Base-by-base conservation (phyloP, 2,329 filamentous ascomycete species). In the Fusarium transvaalense region DNA sequence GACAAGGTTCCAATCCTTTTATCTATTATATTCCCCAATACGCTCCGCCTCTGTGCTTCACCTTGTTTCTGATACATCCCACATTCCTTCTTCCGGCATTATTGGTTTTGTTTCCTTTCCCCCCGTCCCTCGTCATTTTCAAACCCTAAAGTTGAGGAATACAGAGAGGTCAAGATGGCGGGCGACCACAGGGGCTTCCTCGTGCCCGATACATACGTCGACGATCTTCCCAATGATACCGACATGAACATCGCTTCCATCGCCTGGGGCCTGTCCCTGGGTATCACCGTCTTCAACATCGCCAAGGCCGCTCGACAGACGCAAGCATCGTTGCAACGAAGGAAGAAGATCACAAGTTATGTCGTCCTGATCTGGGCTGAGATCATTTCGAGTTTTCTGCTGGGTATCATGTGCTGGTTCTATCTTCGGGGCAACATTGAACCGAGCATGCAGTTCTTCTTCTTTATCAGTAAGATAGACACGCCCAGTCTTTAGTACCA, bases 391-490 rank as follows among this genome's bases (percentile, higher is more conserved):
- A 75, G 73, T 53, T 53, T 59, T 25, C n/a, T 75, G 2, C 34
- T 75, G 42, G 71, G 73, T 38, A 32, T 73, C 0, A 71, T 75
- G 57, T 66, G 61, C 27, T 75, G 73, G 73, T 66, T 75, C 8
- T 71, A 75, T 48, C 69, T 75, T 12, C 60, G 70, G 50, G 54
- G 55, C 1, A 42, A 47, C 3, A 66, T 75, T 42, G 61, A 63
- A 0, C 74, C 79, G 14, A 81, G 79, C 76, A 78, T 75, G 42
- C 59, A 73, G 25, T 75, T 71, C 14, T 75, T 64, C 39, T 73
- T 75, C 56, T 71, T 72, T 21, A 75, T 75, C 41, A 71, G 73
- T 75, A 69, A 27, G 71, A 29, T 73, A 69, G n/a, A n/a, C n/a
- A n/a, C n/a, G n/a, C 56, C 13, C 32, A 1, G 1, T 3, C 6